Conservation (phyloP, 2,329 filamentous ascomycete genomes). For the Penicillium sp. region DNA sequence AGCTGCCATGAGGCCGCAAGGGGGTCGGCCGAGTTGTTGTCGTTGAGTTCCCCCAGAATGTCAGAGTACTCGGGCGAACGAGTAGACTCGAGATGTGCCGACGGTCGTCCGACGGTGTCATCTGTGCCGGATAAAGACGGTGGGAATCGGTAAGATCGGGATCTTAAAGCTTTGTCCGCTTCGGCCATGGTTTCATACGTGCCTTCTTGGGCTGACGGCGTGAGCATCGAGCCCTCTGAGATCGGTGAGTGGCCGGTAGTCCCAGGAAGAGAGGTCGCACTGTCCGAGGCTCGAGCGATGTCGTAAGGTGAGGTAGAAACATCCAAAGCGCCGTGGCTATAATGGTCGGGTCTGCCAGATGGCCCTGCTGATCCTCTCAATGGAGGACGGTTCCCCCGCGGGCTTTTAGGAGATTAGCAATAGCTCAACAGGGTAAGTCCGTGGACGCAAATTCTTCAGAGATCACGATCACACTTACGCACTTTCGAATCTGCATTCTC, state of each 20-base stretch:
- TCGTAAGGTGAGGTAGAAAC: slow-evolving; percentile 31
- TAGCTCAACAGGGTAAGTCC: neutral
- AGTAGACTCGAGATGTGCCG: slow-evolving; percentile 13
- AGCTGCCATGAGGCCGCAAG: slow-evolving; percentile 46
- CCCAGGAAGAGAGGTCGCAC: slow-evolving; percentile 32
- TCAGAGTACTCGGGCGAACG: slow-evolving; percentile 31
- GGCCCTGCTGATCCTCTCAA: slow-evolving; percentile 22
- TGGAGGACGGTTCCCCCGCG: slow-evolving; percentile 36
- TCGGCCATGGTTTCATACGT: slow-evolving; percentile 30
- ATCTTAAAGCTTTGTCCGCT: slow-evolving; percentile 26
- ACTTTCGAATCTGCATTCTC: slow-evolving; percentile 80
- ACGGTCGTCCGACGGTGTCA: slow-evolving; percentile 11
- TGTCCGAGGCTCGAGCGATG: slow-evolving; percentile 32
- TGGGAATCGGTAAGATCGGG: slow-evolving; percentile 21
- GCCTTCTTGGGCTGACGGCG: slow-evolving; percentile 29
- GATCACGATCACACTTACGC: slow-evolving; percentile 60
- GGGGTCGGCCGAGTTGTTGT: slow-evolving; percentile 32
- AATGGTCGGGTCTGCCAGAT: slow-evolving; percentile 24
- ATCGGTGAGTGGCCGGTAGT: slow-evolving; percentile 34
- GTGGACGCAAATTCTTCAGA: neutral
- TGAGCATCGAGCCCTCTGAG: slow-evolving; percentile 31
- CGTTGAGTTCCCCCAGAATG: slow-evolving; percentile 34
- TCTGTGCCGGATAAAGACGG: slow-evolving; percentile 19
- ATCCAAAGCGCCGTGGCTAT: slow-evolving; percentile 21
- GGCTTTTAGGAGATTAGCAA: slow-evolving; percentile 25